Conservation (phyloP, 306 rosid genomes). For the Ziziphus jujuba region DNA sequence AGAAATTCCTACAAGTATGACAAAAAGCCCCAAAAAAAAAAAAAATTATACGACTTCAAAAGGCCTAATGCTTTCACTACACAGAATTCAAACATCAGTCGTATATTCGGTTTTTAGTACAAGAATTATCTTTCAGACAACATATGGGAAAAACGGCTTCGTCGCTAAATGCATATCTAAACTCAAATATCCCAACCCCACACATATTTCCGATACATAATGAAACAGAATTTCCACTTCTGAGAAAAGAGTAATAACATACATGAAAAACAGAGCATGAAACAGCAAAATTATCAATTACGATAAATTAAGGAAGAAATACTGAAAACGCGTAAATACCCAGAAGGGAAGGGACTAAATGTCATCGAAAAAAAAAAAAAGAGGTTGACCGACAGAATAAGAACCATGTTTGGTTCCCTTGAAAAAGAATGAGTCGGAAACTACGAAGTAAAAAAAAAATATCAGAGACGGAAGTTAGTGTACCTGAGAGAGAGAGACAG, state of each 20-base stretch:
- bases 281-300: not conserved
- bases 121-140: not conserved
- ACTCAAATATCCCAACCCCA: too few species aligned
- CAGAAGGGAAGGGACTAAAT: not conserved
- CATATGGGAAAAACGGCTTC: too few species aligned
- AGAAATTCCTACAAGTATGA: not conserved
- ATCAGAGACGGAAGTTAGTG: not conserved
- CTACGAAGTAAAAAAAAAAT: not conserved
- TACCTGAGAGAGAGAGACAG: not conserved
- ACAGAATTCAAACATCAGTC: not conserved
- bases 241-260: too few species aligned
- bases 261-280: slow-evolving; percentile 6
- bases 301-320: not conserved
- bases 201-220: too few species aligned
- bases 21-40: not conserved
- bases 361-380: not conserved
- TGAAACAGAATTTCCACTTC: too few species aligned
- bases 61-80: not conserved
- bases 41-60: not conserved
- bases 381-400: not conserved
- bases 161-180: too few species aligned
- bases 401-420: not conserved
- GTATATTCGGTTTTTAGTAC: not conserved
- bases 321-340: not conserved
- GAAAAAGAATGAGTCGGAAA: not conserved